These are phyloP conservation scores for Penicillium sp. DNA, from an alignment of 2,329 filamentous ascomycete genomes.

Conservation along the genomic window DNA sequence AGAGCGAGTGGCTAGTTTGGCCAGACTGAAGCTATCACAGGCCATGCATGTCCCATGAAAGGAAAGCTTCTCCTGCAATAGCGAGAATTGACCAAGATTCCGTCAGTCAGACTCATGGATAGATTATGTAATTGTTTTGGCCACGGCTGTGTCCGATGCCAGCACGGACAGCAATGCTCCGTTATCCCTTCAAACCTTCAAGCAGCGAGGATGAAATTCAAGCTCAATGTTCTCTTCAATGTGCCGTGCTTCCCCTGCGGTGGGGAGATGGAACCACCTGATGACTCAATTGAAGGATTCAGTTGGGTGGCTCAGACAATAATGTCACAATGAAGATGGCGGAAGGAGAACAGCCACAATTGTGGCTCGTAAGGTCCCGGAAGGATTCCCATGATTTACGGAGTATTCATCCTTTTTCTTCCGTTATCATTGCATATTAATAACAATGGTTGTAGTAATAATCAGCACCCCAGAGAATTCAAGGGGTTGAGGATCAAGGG, in stretches of 20 bases:
- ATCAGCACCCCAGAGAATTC: neutral
- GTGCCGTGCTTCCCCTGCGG: neutral
- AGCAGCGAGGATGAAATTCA: no score
- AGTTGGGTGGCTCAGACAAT: neutral
- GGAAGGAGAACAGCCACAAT: slow-evolving; percentile 5
- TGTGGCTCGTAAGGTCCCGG: slow-evolving; percentile 4
- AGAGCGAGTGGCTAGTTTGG: neutral
- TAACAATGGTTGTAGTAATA: neutral
- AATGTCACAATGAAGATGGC: neutral
- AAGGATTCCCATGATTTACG: neutral
- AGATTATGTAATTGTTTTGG: neutral
- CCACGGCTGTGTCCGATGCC: neutral
- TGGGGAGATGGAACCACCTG: neutral
- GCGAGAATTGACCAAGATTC: neutral
- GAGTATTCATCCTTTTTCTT: neutral
- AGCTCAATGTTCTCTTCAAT: neutral
- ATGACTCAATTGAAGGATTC: slow-evolving; percentile 1
- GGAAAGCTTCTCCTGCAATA: neutral
- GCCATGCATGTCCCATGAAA: no score
- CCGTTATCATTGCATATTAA: neutral
- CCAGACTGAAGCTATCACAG: neutral
- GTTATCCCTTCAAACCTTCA: neutral
- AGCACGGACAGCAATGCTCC: neutral
- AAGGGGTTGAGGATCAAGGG: neutral
- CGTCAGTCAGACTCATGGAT: neutral